A percentile compares a stretch with the other conserved stretches of the same genome.
These are phyloP conservation scores for Inga oerstediana DNA, from an alignment of 306 rosid genomes.

Conservation along the genomic window DNA sequence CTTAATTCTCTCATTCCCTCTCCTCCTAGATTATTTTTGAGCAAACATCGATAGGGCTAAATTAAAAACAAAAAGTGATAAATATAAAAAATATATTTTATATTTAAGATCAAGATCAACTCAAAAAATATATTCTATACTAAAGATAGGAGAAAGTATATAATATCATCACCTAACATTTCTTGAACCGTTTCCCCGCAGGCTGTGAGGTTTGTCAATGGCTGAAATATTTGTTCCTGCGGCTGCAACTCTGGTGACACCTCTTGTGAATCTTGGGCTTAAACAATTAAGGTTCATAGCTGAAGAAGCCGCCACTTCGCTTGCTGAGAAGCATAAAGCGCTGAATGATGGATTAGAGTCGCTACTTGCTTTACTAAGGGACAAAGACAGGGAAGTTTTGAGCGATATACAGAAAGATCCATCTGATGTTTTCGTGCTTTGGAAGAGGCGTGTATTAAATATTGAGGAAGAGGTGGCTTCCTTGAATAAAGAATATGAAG, in stretches of 20 bases:
- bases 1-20: too few relatives aligned
- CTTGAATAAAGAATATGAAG: background rate
- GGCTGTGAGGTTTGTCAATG: background rate
- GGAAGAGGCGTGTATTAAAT: background rate
- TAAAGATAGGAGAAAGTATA: too few relatives aligned
- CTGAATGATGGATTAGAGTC: background rate
- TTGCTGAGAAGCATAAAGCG: background rate
- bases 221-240: background rate
- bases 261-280: too few relatives aligned
- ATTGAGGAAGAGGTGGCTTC: background rate
- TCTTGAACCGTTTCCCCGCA: background rate
- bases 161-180: background rate
- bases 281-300: too few relatives aligned
- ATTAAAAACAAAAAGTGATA: too few relatives aligned
- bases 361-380: background rate
- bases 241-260: background rate
- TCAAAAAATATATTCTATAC: too few relatives aligned
- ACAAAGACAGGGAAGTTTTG: background rate
- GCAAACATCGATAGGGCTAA: too few relatives aligned
- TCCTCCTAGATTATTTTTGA: too few relatives aligned
- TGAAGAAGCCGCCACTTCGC: too few relatives aligned
- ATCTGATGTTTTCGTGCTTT: background rate
- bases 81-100: too few relatives aligned
- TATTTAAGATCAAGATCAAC: too few relatives aligned
- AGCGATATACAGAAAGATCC: background rate